Conservation (phyloP, 108 stramenopile genomes). For the Chaetoceros muelleri region DNA sequence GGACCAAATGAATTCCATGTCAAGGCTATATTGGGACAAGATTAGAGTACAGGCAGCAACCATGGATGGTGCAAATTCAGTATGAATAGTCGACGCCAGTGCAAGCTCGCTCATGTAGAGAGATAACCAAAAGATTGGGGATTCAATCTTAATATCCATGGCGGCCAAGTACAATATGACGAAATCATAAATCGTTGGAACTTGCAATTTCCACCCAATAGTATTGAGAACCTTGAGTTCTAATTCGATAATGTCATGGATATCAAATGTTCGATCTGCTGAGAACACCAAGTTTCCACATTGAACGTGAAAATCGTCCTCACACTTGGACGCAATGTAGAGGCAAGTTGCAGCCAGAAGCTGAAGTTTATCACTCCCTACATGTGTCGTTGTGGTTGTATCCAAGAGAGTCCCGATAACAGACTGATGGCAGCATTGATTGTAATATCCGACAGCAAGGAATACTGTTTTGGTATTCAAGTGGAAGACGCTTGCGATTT, state of each 20-base stretch:
- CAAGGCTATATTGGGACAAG: not conserved
- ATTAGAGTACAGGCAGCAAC: not conserved
- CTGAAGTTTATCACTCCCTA: not conserved
- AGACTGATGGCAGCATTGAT: not conserved
- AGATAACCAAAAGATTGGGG: not conserved
- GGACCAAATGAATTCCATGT: not conserved
- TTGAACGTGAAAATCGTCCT: not conserved
- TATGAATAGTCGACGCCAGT: not conserved
- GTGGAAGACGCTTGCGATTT: not conserved
- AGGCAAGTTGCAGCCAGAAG: not conserved
- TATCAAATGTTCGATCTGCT: not conserved
- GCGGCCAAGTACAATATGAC: not conserved
- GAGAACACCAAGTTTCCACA: not conserved
- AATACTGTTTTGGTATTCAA: not conserved
- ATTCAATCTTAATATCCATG: not conserved
- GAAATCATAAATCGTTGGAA: not conserved
- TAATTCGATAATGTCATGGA: not conserved
- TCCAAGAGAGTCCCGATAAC: not conserved
- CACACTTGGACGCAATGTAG: not conserved
- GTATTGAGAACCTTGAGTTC: not conserved
- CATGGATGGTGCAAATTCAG: not conserved
- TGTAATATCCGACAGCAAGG: not conserved
- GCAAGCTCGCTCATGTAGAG: not conserved
- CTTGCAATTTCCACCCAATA: not conserved
- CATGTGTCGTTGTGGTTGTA: not conserved